Evolutionary conservation across 441 rosid genomes (phyloP).

Genomic region (Syzygium syzygioides): DNA sequence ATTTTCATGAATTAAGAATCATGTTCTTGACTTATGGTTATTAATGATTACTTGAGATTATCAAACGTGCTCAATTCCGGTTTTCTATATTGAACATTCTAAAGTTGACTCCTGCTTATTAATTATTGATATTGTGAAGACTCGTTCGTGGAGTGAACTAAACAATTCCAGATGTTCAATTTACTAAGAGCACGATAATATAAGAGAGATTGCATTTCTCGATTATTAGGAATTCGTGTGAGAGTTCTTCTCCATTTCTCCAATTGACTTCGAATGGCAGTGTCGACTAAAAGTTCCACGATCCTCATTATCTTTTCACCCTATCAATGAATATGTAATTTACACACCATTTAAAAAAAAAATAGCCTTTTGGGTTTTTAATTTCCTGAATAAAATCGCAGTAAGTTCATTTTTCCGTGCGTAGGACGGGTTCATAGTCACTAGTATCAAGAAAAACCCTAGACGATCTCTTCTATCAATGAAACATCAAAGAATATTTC

Average conservation of each 20-base stretch:
- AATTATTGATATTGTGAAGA: not conserved
- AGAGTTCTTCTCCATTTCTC: not conserved
- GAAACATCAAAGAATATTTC: not conserved
- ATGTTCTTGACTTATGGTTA: not conserved
- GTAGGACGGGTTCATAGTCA: not conserved
- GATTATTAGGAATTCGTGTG: not conserved
- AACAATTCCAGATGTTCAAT: not conserved
- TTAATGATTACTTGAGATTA: not conserved
- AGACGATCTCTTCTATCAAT: not conserved
- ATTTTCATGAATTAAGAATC: not conserved
- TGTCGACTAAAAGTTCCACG: not conserved
- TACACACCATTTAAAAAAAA: not conserved
- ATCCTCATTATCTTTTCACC: not conserved
- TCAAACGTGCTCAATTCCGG: not conserved
- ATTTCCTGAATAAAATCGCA: not conserved
- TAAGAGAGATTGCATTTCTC: not conserved
- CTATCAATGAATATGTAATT: not conserved
- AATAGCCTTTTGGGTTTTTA: not conserved
- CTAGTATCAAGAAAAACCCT: not conserved
- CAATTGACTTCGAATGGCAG: not conserved
- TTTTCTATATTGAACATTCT: not conserved
- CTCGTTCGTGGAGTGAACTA: not conserved
- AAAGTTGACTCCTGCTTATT: not conserved
- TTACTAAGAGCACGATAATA: not conserved
- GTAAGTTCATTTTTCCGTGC: not conserved